Evolutionary conservation across 352 stramenopile species (phyloP).

Genomic region (Aphanomyces astaci): DNA sequence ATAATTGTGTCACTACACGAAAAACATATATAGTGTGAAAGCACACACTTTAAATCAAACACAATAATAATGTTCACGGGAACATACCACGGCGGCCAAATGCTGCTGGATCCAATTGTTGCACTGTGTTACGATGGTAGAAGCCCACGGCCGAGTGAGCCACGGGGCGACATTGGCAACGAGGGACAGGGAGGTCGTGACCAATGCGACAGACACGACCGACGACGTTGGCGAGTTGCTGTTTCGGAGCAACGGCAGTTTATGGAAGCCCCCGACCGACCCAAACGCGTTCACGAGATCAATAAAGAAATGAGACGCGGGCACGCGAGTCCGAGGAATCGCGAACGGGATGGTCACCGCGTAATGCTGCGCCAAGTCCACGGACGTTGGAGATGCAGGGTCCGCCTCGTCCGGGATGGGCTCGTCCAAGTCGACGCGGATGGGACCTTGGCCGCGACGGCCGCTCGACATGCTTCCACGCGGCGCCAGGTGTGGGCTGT

Average conservation of each 20-base stretch:
- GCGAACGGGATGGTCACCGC: not conserved
- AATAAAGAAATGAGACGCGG: slow-evolving; percentile 8
- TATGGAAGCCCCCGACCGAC: slow-evolving; percentile 16
- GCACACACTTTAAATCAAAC: too few relatives aligned
- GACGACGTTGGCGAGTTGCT: not conserved
- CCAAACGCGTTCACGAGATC: slow-evolving; percentile 22
- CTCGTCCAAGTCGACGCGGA: slow-evolving; percentile 15
- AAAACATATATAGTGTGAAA: too few relatives aligned
- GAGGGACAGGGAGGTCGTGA: slow-evolving; percentile 6
- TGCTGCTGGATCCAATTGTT: not conserved
- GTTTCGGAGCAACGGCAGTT: slow-evolving; percentile 6
- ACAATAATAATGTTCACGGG: not conserved
- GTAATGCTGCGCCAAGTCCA: not conserved
- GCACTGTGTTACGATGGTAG: not conserved
- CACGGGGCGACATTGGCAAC: slow-evolving; percentile 15
- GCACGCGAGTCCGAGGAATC: slow-evolving; percentile 9
- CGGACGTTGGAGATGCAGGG: not conserved
- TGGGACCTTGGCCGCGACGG: slow-evolving; percentile 7
- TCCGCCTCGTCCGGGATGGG: slow-evolving; percentile 8
- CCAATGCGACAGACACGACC: not conserved
- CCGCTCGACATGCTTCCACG: not conserved
- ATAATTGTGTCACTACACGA: too few relatives aligned
- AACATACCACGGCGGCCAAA: not conserved
- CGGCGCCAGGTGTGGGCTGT: not conserved
- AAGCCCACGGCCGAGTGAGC: slow-evolving; percentile 2